Base-by-base conservation (phyloP, 2,329 filamentous ascomycete genomes). In the Fusarium duplospermum region DNA sequence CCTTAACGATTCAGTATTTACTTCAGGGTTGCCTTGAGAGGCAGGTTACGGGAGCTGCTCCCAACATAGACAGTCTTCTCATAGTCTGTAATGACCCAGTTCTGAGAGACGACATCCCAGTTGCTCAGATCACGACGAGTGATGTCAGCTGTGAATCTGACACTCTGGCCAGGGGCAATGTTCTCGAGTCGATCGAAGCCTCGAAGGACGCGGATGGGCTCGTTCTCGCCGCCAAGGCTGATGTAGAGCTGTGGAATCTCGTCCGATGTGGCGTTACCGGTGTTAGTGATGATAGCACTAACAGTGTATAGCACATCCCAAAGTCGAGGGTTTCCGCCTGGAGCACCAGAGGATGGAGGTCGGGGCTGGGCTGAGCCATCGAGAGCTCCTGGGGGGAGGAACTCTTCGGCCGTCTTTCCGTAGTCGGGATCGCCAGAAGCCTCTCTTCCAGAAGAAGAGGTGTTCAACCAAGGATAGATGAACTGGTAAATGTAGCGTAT, bases 81-180 rank as follows among this genome's bases (percentile, higher is more conserved):
- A 56, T 83, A 78, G 20, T 83, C 76, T 10, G 84, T 86, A n/a
- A 90, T 77, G 54, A 94, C 89, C 95, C 96, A 98, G 86, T 98
- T 92, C 87, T 98, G 95, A n/a, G 84, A 81, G 2, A 80, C 87
- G 1, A 89, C 85, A 76, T 98, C 94, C 95, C 96, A 98, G 85
- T 95, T 96, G 81, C 92, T 94, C 65, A 98, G 76, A 79, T 98
- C 96, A 66, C 94, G 91, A 42, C 95, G 89, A 7, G 91, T 95
- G 64, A 98, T 83, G 18, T 91, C 88, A 0, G 90, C 91, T 1
- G 82, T 86, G 85, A 96, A 97, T 2, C 87, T 89, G 4, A 85
- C 87, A 61, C 88, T 90, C 82, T 90, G 82, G n/a, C 94, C 94
- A 0, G 94, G 88, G 5, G 89, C 86, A 72, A 98, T 91, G 59